Conservation (phyloP, 768 basidiomycete species). For the Lactarius akahatsu region DNA sequence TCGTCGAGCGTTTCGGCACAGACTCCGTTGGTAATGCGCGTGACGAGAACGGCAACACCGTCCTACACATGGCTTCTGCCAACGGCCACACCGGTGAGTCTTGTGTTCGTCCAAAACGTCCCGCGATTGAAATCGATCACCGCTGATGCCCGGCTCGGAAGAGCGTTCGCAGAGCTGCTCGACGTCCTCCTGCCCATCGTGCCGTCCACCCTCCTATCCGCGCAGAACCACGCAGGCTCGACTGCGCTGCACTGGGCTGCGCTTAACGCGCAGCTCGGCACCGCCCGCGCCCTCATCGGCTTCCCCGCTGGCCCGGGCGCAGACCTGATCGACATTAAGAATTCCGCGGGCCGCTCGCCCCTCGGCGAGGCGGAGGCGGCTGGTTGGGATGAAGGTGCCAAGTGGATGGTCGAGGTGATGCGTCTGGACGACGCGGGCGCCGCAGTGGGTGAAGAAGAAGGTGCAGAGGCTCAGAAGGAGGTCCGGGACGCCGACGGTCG, state of each 20-base stretch:
- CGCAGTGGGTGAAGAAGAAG: constrained; percentile 37
- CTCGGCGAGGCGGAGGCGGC: constrained; percentile 77
- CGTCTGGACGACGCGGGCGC: constrained; percentile 54
- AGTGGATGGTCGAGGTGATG: constrained; percentile 82
- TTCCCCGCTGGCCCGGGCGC: constrained; percentile 58
- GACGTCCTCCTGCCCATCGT: constrained; percentile 67
- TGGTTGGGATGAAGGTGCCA: constrained; percentile 82
- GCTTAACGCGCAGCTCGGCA: constrained; percentile 70
- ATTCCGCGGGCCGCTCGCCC: constrained; percentile 69
- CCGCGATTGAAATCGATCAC: background rate
- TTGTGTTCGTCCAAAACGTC: background rate
- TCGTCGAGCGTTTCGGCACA: constrained; percentile 57
- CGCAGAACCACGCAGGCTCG: constrained; percentile 69
- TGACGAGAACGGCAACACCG: constrained; percentile 77
- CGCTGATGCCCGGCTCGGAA: constrained; percentile 37
- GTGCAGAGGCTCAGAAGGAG: constrained; percentile 43
- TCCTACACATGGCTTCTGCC: constrained; percentile 83
- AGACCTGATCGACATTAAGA: constrained; percentile 74
- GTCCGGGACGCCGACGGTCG: constrained; percentile 71
- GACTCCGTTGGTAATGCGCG: constrained; percentile 47
- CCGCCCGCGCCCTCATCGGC: constrained; percentile 59
- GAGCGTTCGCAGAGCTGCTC: constrained; percentile 62
- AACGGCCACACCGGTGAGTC: constrained; percentile 85
- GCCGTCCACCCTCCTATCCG: constrained; percentile 52
- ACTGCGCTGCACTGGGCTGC: constrained; percentile 93